Base-by-base conservation (phyloP, 495 filamentous ascomycete genomes). In the Penicillium alfredii region DNA sequence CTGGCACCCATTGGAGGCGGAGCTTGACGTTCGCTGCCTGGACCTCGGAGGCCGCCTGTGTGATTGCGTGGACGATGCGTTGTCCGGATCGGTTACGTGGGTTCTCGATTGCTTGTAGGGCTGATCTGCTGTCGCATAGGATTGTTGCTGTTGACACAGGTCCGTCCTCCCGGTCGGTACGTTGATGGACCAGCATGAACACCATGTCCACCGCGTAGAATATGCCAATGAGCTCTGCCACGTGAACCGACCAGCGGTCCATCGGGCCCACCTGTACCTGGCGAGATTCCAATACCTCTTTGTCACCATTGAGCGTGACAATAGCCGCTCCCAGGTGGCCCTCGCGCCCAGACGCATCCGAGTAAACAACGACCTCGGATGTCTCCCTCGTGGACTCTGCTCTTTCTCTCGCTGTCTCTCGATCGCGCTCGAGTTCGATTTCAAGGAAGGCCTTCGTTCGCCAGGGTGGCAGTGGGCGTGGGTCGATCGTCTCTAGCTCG, bases 191-290 rank as follows among this genome's bases (percentile, higher is more conserved):
- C 5, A 38, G 13, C 34, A 32, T 42, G 15, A 38, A 34, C 12
- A 51, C 29, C 16, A 45, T 31, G 19, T 34, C 41, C 38, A 55
- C 39, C 2, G 51, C 44, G 27, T 51, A 49, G 12, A 44, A 41
- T 37, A 51, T 48, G 10, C 38, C 41, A 8, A 51, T 43, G 16
- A 55, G 37, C 30, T 55, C 47, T 10, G 51, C 47, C 12, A 30
- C 47, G 17, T 55, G 42, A 6, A 51, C 45, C 8, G 45, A 56
- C 49, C 42, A 53, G 2, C 44, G 34, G 10, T 53, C 42, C 33
- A 45, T 50, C 8, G 40, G 33, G 3, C 49, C 53, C n/a, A 53
- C 45, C 35, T 48, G 33, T 14, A 51, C 22, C 40, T 53, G 30
- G 45, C 33, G 38, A 5, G 35, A 43, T 38, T 49, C 39, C 0